These are phyloP conservation scores for Glycine soja DNA, from an alignment of 306 rosid species.

Conservation along the genomic window DNA sequence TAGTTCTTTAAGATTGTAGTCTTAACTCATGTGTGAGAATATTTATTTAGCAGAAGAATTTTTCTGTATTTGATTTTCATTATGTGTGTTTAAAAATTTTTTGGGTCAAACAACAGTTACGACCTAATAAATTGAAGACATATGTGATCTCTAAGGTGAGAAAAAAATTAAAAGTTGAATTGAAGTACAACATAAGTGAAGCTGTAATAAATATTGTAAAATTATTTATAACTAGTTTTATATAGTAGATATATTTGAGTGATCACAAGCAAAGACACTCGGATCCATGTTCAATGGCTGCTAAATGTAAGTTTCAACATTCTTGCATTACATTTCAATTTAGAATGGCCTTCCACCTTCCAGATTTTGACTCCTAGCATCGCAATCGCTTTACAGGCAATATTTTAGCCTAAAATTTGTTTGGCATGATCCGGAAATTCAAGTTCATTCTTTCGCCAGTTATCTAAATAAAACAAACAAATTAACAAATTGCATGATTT, in stretches of 20 bases:
- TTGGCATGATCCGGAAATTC: not conserved
- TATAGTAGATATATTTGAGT: not conserved
- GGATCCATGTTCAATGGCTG: constrained; percentile 31
- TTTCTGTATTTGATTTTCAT: too few relatives aligned
- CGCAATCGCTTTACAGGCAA: not conserved
- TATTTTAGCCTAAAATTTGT: not conserved
- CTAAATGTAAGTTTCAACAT: constrained; percentile 12
- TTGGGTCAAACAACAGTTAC: too few relatives aligned
- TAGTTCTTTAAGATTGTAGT: too few relatives aligned
- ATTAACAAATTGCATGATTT: not conserved
- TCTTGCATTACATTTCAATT: constrained; percentile 27
- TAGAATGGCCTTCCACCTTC: not conserved
- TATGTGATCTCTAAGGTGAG: too few relatives aligned
- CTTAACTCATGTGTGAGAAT: too few relatives aligned
- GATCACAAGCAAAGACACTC: constrained; percentile 17
- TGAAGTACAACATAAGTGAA: not conserved
- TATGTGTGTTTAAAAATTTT: too few relatives aligned
- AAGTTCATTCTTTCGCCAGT: not conserved
- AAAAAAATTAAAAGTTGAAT: too few relatives aligned
- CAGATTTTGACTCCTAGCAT: constrained; percentile 18
- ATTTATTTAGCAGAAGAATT: too few relatives aligned
- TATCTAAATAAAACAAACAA: not conserved
- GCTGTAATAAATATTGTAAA: not conserved
- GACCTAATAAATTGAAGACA: too few relatives aligned
- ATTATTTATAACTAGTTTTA: not conserved